Percentiles rank a stretch among this genome's conserved stretches.
phyloP scores from a whole-genome alignment of 768 basidiomycete genomes.

The Trametes sanguinea region DNA sequence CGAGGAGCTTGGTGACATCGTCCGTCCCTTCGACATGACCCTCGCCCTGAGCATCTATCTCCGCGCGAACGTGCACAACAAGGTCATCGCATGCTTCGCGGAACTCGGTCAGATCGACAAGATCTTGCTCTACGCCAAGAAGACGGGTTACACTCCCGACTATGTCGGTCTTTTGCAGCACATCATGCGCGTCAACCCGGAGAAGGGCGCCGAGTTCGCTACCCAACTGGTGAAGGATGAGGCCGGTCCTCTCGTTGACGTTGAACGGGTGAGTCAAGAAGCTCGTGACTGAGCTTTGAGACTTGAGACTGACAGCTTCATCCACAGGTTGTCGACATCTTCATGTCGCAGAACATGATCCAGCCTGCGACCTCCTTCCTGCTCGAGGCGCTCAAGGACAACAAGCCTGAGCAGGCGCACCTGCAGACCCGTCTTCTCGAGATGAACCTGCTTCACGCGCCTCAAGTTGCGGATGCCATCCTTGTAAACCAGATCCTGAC shows the following conservation, averaged over 20 bases:
- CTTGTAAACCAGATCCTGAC: conserved; percentile 98
- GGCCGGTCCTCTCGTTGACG: conserved; percentile 85
- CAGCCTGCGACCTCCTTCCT: conserved; percentile 99
- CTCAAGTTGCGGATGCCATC: conserved; percentile 98
- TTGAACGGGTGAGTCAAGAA: conserved; percentile 70
- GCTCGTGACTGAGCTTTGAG: neutral
- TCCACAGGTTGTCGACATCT: conserved; percentile 89
- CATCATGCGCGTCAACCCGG: conserved; percentile 93
- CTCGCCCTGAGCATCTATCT: conserved; percentile 97
- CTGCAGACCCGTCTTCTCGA: conserved; percentile 95
- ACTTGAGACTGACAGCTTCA: neutral
- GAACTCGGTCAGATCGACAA: conserved; percentile 99
- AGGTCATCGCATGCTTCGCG: conserved; percentile 98
- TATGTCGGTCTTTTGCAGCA: conserved; percentile 92
- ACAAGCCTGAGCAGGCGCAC: conserved; percentile 94
- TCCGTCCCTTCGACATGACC: conserved; percentile 93
- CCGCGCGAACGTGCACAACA: conserved; percentile 96
- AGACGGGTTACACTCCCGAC: conserved; percentile 91
- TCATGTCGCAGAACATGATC: conserved; percentile 99
- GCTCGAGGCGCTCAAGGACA: conserved; percentile 96
- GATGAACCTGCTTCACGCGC: conserved; percentile 97
- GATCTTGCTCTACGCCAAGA: conserved; percentile 96
- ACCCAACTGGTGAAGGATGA: conserved; percentile 93
- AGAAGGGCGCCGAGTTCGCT: conserved; percentile 99
- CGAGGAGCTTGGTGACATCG: conserved; percentile 97